These are phyloP conservation scores for Naegleria fowleri DNA, from an alignment of 208 protist species.

Conservation along the genomic window DNA sequence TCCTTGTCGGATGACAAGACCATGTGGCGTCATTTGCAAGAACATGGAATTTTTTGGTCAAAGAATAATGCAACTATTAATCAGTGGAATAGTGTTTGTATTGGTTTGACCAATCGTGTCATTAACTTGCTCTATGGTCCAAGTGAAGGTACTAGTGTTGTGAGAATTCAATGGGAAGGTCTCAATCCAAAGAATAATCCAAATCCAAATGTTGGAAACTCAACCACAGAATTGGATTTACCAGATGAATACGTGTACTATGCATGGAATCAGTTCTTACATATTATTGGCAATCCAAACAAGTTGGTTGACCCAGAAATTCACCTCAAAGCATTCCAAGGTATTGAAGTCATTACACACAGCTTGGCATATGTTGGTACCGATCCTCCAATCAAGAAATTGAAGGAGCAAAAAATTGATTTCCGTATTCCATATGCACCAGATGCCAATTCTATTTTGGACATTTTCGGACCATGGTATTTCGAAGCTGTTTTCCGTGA, in stretches of 20 bases:
- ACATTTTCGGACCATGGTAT: slow-evolving; percentile 30
- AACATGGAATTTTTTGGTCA: not conserved
- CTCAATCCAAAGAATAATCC: slow-evolving; percentile 3
- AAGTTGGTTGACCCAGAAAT: not conserved
- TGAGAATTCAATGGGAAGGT: slow-evolving; percentile 19
- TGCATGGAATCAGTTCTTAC: not conserved
- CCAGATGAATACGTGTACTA: slow-evolving; percentile 28
- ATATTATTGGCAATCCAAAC: slow-evolving; percentile 24
- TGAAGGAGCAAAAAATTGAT: slow-evolving; percentile 5
- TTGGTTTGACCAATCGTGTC: slow-evolving; percentile 11
- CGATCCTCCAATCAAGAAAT: not conserved
- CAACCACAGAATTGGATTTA: slow-evolving; percentile 13
- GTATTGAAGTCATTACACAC: not conserved
- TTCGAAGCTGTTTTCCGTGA: slow-evolving; percentile 16
- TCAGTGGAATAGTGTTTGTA: slow-evolving; percentile 29
- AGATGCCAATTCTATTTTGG: slow-evolving; percentile 31
- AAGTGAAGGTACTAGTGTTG: not conserved
- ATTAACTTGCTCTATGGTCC: slow-evolving; percentile 30
- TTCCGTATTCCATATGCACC: slow-evolving; percentile 5
- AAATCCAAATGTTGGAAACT: not conserved
- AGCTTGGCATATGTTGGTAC: not conserved
- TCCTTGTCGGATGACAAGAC: slow-evolving; percentile 14
- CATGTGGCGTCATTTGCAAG: slow-evolving; percentile 29
- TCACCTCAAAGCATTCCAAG: slow-evolving; percentile 18
- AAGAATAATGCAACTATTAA: slow-evolving; percentile 17